A percentile compares a stretch with the other conserved stretches of the same genome.
phyloP scores from a whole-genome alignment of 371 early-diverging fungal genomes.

The Mycotypha africana region DNA sequence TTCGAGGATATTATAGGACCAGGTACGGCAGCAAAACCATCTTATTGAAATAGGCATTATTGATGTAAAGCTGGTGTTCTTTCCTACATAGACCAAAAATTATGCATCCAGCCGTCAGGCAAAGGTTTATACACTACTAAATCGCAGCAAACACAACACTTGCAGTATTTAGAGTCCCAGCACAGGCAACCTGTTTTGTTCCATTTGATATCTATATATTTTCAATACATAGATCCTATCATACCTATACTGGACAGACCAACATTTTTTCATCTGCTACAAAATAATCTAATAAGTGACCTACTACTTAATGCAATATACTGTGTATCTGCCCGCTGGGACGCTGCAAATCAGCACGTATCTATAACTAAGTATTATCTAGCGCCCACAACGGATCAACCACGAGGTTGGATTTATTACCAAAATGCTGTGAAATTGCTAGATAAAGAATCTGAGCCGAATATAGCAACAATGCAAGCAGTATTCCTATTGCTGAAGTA shows the following conservation, averaged over 20 bases:
- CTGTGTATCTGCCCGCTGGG: slow-evolving; percentile 27
- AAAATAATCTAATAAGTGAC: slow-evolving; percentile 1
- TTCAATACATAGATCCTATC: slow-evolving; percentile 60
- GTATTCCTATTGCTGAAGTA: slow-evolving; percentile 28
- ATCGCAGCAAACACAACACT: too few species aligned
- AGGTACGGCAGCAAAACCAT: too few species aligned
- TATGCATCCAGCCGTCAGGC: background rate
- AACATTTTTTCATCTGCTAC: slow-evolving; percentile 21
- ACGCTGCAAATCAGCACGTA: slow-evolving; percentile 3
- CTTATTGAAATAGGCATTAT: too few species aligned
- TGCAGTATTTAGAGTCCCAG: too few species aligned
- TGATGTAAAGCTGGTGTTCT: slow-evolving; percentile 15
- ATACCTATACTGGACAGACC: slow-evolving; percentile 59
- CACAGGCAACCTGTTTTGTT: too few species aligned
- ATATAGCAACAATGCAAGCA: slow-evolving; percentile 26
- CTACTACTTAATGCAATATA: slow-evolving; percentile 27
- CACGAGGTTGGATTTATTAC: slow-evolving; percentile 26
- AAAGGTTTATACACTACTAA: too few species aligned
- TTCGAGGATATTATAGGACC: too few species aligned
- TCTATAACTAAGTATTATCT: too few species aligned
- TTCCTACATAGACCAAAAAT: background rate
- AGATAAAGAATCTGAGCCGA: slow-evolving; percentile 13
- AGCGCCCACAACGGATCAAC: slow-evolving; percentile 8
- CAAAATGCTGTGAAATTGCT: slow-evolving; percentile 19
- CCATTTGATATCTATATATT: slow-evolving; percentile 57